phyloP scores from a whole-genome alignment of 2,329 filamentous ascomycete species.

The Colletotrichum sp. region DNA sequence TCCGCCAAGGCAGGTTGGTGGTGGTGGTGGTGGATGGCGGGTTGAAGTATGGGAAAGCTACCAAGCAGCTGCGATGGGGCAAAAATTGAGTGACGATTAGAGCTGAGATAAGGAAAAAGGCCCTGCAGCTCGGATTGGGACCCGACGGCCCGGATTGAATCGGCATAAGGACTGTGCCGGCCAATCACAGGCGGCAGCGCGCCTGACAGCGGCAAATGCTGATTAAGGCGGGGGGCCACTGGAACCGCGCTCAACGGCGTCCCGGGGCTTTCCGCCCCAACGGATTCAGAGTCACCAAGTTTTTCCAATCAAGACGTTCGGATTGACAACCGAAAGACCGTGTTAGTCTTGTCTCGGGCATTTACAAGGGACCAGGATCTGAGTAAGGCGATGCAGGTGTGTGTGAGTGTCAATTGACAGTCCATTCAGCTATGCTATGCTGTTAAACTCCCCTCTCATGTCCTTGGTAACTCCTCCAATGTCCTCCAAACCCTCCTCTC shows the following conservation, averaged over 20 bases:
- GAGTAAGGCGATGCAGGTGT: not conserved
- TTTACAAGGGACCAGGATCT: not conserved
- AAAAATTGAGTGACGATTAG: constrained; percentile 4
- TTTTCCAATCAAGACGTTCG: constrained; percentile 5
- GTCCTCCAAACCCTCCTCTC: constrained; percentile 11
- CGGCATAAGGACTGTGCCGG: not conserved
- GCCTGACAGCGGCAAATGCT: constrained; percentile 1
- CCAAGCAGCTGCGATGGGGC: constrained; percentile 1
- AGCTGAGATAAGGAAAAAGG: not conserved
- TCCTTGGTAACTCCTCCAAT: not conserved
- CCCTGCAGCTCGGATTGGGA: constrained; percentile 8
- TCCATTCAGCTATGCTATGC: constrained; percentile 9
- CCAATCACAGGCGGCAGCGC: not conserved
- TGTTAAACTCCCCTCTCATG: not conserved
- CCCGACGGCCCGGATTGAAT: constrained; percentile 21
- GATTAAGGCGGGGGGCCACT: not conserved
- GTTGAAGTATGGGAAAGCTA: not conserved
- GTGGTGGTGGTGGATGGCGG: not conserved
- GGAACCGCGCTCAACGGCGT: not conserved
- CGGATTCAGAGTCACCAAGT: not conserved
- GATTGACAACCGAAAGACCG: not conserved
- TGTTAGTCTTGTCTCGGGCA: not conserved
- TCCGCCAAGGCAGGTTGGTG: not conserved
- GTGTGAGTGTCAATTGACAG: not conserved
- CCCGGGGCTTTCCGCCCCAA: constrained; percentile 18